phyloP scores from a whole-genome alignment of 345 rosid genomes.

The Linum tenue region DNA sequence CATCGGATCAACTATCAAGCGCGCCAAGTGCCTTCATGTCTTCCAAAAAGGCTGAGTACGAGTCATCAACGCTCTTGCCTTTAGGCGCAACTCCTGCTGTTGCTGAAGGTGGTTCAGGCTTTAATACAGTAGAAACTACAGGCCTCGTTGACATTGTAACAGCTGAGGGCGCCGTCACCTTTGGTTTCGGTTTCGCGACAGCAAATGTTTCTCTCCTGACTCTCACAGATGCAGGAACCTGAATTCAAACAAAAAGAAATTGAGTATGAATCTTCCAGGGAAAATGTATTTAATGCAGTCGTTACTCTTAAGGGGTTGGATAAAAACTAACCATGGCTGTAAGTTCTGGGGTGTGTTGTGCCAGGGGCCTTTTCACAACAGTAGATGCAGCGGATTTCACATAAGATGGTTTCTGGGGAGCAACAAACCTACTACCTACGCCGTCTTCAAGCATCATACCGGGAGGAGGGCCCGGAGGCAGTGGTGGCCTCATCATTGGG shows the following conservation, averaged over 20 bases:
- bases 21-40: constrained; percentile 99
- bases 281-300: background rate
- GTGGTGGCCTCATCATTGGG: constrained; percentile 90
- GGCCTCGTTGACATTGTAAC: constrained; percentile 27
- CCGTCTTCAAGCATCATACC: constrained; percentile 36
- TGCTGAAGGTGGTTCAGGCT: constrained; percentile 36
- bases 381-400: constrained; percentile 98
- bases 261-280: background rate
- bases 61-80: constrained; percentile 74
- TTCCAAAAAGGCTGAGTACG: constrained; percentile 76
- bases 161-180: constrained; percentile 28
- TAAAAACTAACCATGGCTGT: constrained; percentile 70
- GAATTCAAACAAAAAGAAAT: constrained; percentile 11
- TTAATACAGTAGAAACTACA: constrained; percentile 31
- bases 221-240: constrained; percentile 96
- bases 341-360: constrained; percentile 97
- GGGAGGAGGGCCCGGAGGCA: constrained; percentile 95
- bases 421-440: constrained; percentile 31
- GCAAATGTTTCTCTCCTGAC: constrained; percentile 68
- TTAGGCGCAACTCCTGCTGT: constrained; percentile 43
- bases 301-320: background rate
- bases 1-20: constrained; percentile 49
- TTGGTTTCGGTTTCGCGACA: constrained; percentile 63
- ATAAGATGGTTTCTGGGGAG: constrained; percentile 82
- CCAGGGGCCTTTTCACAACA: constrained; percentile 91